Conservation (phyloP, 2,329 filamentous ascomycete genomes). For the Cytospora paraplurivora region DNA sequence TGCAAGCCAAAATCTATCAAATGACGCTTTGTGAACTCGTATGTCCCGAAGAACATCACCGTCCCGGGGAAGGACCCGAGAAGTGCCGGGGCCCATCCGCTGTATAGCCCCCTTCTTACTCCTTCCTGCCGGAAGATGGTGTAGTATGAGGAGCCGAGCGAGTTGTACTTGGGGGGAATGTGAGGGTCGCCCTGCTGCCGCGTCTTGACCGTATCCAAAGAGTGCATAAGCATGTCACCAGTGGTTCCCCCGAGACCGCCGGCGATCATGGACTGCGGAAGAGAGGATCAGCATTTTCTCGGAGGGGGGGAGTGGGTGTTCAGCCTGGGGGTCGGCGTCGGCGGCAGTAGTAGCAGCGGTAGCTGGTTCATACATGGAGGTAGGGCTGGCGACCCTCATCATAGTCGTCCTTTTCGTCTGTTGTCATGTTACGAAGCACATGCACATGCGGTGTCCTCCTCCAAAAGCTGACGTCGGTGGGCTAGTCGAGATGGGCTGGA, state of each 20-base stretch:
- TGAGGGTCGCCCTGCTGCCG: conserved; percentile 95
- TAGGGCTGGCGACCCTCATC: conserved; percentile 64
- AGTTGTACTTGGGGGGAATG: conserved; percentile 89
- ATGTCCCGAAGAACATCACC: conserved; percentile 92
- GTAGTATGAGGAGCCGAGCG: conserved; percentile 85
- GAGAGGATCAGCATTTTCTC: conserved; percentile 26
- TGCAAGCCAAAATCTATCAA: conserved; percentile 84
- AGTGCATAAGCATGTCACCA: conserved; percentile 98
- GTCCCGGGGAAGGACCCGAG: conserved; percentile 92
- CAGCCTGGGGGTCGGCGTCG: background rate
- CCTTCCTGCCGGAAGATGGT: conserved; percentile 95
- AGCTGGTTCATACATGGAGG: conserved; percentile 55
- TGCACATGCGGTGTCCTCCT: conserved; percentile 23
- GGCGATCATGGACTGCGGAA: conserved; percentile 82
- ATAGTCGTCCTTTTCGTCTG: conserved; percentile 47
- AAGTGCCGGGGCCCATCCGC: conserved; percentile 89
- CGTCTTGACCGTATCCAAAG: conserved; percentile 97
- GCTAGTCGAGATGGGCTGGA: conserved; percentile 12
- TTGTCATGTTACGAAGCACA: conserved; percentile 36
- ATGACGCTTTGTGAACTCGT: conserved; percentile 90
- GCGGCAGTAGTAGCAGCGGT: conserved; percentile 17
- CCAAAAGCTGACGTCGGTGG: conserved; percentile 7
- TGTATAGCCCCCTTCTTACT: conserved; percentile 80
- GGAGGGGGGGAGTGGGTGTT: conserved; percentile 11
- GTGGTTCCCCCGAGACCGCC: conserved; percentile 90